phyloP scores from a whole-genome alignment of 2,329 filamentous ascomycete genomes.

The Knufia petricola region DNA sequence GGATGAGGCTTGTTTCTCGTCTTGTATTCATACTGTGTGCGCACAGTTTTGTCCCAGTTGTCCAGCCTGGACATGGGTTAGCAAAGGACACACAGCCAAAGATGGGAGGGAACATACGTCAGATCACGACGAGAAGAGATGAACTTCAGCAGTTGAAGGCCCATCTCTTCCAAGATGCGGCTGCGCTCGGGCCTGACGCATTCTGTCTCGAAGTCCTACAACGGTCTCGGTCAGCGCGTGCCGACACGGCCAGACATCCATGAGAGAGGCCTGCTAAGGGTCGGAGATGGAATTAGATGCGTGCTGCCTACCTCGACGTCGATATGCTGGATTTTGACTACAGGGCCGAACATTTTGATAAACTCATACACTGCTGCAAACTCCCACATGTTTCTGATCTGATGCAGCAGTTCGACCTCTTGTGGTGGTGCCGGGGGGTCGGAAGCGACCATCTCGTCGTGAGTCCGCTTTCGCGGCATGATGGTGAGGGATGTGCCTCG shows the following conservation, averaged over 20 bases:
- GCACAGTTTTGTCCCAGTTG: constrained; percentile 86
- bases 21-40: constrained; percentile 78
- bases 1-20: constrained; percentile 64
- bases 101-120: constrained; percentile 52
- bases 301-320: constrained; percentile 69
- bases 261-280: not conserved
- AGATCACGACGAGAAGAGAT: constrained; percentile 88
- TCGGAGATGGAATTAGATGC: not conserved
- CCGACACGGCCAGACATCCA: constrained; percentile 2
- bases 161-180: constrained; percentile 66
- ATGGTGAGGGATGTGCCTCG: constrained; percentile 9
- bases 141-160: constrained; percentile 78
- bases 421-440: constrained; percentile 31
- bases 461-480: constrained; percentile 44
- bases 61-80: constrained; percentile 52
- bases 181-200: constrained; percentile 70
- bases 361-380: constrained; percentile 92
- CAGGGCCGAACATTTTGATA: constrained; percentile 80
- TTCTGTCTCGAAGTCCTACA: constrained; percentile 76
- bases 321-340: constrained; percentile 81
- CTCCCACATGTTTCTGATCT: constrained; percentile 84
- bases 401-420: constrained; percentile 46
- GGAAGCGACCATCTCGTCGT: constrained; percentile 47
- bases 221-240: constrained; percentile 15
- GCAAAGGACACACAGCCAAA: constrained; percentile 5